Evolutionary conservation across 345 rosid species (phyloP).

Genomic region (Cardamine occulta): DNA sequence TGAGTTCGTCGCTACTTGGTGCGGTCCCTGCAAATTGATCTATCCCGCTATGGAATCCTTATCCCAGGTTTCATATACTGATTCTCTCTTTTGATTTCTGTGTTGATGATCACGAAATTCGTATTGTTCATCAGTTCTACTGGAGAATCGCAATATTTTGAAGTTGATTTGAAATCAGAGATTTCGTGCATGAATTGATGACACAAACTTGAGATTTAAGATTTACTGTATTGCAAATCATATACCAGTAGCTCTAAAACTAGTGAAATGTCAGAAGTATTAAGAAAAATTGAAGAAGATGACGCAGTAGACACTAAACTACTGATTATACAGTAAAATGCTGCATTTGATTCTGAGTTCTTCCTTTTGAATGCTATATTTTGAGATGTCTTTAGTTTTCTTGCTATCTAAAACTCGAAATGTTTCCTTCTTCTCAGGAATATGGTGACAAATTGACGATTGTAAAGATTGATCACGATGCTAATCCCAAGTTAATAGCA

Average conservation of each 20-base stretch:
- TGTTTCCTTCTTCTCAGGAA: slow-evolving; percentile 45
- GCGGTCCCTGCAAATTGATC: slow-evolving; percentile 90
- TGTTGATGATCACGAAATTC: slow-evolving; percentile 2
- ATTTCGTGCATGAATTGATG: not conserved
- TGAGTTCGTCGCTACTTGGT: slow-evolving; percentile 89
- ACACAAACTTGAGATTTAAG: not conserved
- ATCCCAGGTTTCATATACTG: slow-evolving; percentile 47
- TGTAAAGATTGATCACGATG: slow-evolving; percentile 82
- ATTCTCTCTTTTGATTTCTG: not conserved
- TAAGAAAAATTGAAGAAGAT: no score
- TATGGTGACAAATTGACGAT: slow-evolving; percentile 65
- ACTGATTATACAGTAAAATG: slow-evolving; percentile 1
- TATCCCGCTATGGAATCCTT: slow-evolving; percentile 73
- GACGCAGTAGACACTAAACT: not conserved
- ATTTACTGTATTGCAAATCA: not conserved
- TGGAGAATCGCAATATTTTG: slow-evolving; percentile 1
- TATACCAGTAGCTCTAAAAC: not conserved
- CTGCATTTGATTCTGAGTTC: not conserved
- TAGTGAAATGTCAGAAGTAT: no score
- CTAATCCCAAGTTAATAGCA: slow-evolving; percentile 64
- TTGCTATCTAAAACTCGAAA: not conserved
- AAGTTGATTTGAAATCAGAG: slow-evolving; percentile 13
- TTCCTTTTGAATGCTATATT: not conserved
- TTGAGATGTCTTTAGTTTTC: not conserved
- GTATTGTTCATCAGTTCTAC: not conserved